These are phyloP conservation scores for Pichia heedii DNA, from an alignment of 805 yeast species.

Conservation along the genomic window DNA sequence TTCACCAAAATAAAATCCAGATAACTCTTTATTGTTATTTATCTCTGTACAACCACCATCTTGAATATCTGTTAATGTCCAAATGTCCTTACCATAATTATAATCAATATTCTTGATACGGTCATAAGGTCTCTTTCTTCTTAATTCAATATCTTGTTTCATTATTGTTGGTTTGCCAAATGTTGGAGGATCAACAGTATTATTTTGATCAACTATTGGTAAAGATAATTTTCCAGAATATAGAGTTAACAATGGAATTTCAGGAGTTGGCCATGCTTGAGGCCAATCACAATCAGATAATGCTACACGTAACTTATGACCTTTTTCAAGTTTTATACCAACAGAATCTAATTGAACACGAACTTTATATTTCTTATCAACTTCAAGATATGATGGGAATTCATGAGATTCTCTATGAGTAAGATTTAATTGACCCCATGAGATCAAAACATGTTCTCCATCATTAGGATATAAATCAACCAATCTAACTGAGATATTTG, in stretches of 20 bases:
- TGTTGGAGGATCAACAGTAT: conserved; percentile 15
- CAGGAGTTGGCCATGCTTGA: conserved; percentile 37
- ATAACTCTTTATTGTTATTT: conserved; percentile 24
- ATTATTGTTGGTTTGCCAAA: conserved; percentile 26
- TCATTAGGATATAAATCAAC: conserved; percentile 32
- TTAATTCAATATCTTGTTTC: conserved; percentile 21
- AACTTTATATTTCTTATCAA: conserved; percentile 28
- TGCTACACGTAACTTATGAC: conserved; percentile 33
- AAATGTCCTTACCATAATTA: conserved; percentile 28
- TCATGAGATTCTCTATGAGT: conserved; percentile 35
- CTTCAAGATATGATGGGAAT: conserved; percentile 28
- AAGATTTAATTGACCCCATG: conserved; percentile 39
- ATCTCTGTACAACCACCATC: conserved; percentile 30
- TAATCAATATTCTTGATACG: conserved; percentile 22
- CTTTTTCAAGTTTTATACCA: conserved; percentile 28
- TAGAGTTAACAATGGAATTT: conserved; percentile 30
- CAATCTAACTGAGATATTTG: conserved; percentile 32
- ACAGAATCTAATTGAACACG: conserved; percentile 31
- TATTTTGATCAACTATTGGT: conserved; percentile 21
- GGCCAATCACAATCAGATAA: conserved; percentile 42
- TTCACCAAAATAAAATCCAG: conserved; percentile 34
- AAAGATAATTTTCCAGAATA: conserved; percentile 24
- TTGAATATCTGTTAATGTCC: conserved; percentile 28
- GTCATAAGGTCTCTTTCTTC: conserved; percentile 19
- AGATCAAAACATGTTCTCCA: conserved; percentile 31